Evolutionary conservation across 768 basidiomycete species (phyloP).

Genomic region (Agaricus sinodeliciosus): DNA sequence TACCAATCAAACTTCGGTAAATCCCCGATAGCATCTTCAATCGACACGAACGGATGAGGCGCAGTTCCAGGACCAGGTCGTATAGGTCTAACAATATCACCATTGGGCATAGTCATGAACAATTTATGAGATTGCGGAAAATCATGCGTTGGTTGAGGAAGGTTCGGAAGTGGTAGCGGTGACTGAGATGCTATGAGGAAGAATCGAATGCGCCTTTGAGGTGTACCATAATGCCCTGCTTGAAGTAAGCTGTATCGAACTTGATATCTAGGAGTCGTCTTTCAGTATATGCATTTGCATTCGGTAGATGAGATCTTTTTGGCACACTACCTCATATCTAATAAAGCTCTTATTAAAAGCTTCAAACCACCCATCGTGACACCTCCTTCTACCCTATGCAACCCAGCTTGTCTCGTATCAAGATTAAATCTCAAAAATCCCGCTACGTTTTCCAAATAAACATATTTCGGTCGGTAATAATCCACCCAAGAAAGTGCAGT

Average conservation of each 20-base stretch:
- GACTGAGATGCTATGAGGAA: conserved; percentile 46
- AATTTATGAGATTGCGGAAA: conserved; percentile 38
- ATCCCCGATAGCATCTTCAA: conserved; percentile 71
- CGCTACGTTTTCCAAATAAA: conserved; percentile 48
- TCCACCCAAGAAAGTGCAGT: conserved; percentile 51
- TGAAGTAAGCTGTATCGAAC: conserved; percentile 43
- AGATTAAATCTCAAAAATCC: conserved; percentile 41
- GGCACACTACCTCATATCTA: conserved; percentile 54
- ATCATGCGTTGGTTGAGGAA: conserved; percentile 52
- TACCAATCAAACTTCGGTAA: conserved; percentile 73
- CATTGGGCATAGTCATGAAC: conserved; percentile 45
- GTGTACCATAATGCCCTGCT: conserved; percentile 50
- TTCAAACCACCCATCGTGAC: conserved; percentile 73
- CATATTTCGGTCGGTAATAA: conserved; percentile 32
- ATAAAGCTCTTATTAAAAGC: conserved; percentile 50
- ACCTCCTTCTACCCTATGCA: conserved; percentile 50
- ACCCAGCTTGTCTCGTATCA: conserved; percentile 30
- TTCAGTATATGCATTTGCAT: background rate
- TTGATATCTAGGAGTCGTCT: conserved; percentile 37
- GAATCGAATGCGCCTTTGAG: conserved; percentile 48
- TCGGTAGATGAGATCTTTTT: background rate
- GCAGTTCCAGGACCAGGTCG: conserved; percentile 42
- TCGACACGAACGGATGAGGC: conserved; percentile 49
- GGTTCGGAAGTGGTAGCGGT: conserved; percentile 29
- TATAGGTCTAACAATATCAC: conserved; percentile 35